Conservation (phyloP, 192 early-diverging fungal genomes). For the Mortierella antarctica region DNA sequence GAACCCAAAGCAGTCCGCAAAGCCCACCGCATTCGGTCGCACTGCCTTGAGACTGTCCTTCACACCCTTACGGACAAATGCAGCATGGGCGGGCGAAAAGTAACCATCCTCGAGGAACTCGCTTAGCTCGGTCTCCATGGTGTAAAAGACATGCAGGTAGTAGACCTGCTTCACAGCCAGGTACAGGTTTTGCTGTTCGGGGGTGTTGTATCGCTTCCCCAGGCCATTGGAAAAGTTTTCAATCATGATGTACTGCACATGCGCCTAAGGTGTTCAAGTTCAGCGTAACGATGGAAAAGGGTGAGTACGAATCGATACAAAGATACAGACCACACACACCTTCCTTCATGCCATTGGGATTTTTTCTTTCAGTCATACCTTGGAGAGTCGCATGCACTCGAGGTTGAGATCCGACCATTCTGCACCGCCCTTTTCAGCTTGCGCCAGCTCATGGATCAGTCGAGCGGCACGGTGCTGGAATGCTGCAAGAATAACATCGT, state of each 20-base stretch:
- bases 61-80: slow-evolving; percentile 60
- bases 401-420: slow-evolving; percentile 78
- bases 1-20: slow-evolving; percentile 84
- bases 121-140: slow-evolving; percentile 72
- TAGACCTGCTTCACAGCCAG: slow-evolving; percentile 57
- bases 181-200: slow-evolving; percentile 40
- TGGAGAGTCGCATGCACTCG: slow-evolving; percentile 73
- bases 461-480: slow-evolving; percentile 77
- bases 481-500: slow-evolving; percentile 64
- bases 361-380: slow-evolving; percentile 21
- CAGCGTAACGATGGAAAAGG: not conserved
- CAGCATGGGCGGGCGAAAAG: slow-evolving; percentile 58
- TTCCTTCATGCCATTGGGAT: not conserved
- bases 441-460: slow-evolving; percentile 71
- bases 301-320: not conserved
- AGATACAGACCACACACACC: not conserved
- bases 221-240: slow-evolving; percentile 69
- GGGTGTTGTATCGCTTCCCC: slow-evolving; percentile 44
- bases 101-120: slow-evolving; percentile 68
- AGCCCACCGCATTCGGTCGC: slow-evolving; percentile 79
- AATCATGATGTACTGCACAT: slow-evolving; percentile 81
- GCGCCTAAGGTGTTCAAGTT: slow-evolving; percentile 55
- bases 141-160: slow-evolving; percentile 68
- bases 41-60: slow-evolving; percentile 67
- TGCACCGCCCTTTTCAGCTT: slow-evolving; percentile 62